Percentiles rank a stretch among this genome's conserved stretches.
Evolutionary conservation across 177 flowering plant genomes (phyloP).

Genomic region (Tripterygium wilfordii): DNA sequence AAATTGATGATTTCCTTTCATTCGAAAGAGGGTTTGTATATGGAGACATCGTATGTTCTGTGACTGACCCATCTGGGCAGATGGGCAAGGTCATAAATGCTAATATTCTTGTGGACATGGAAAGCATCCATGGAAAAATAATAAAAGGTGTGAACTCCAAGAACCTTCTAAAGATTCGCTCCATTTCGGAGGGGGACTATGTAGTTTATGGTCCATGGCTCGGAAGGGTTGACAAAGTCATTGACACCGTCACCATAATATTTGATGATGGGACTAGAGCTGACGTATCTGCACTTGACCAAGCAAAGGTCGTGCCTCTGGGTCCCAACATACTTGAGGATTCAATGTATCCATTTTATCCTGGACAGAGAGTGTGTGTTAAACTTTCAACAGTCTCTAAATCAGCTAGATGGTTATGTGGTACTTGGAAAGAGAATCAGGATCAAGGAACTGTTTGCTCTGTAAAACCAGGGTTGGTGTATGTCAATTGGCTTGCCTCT

Average conservation of each 20-base stretch:
- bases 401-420: conserved; percentile 67
- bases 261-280: conserved; percentile 83
- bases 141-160: conserved; percentile 52
- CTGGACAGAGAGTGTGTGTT: conserved; percentile 75
- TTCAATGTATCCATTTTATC: conserved; percentile 62
- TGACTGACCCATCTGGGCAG: conserved; percentile 67
- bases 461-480: conserved; percentile 66
- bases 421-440: conserved; percentile 42
- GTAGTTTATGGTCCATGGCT: conserved; percentile 79
- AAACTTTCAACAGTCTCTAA: conserved; percentile 29
- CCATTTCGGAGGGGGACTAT: conserved; percentile 65
- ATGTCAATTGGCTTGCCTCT: conserved; percentile 80
- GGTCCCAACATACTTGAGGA: conserved; percentile 64
- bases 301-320: conserved; percentile 44
- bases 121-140: conserved; percentile 43
- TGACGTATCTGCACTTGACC: conserved; percentile 40
- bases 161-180: conserved; percentile 48
- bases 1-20: conserved; percentile 85
- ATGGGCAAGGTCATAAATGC: conserved; percentile 67
- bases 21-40: conserved; percentile 65
- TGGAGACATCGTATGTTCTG: conserved; percentile 72
- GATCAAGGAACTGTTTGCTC: conserved; percentile 59
- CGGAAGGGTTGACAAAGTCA: conserved; percentile 66
- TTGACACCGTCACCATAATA: conserved; percentile 53
- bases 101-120: conserved; percentile 65